A percentile compares a stretch with the other conserved stretches of the same genome.
Evolutionary conservation across 2,329 filamentous ascomycete genomes (phyloP).

Genomic region (Trichoderma aggressivum): DNA sequence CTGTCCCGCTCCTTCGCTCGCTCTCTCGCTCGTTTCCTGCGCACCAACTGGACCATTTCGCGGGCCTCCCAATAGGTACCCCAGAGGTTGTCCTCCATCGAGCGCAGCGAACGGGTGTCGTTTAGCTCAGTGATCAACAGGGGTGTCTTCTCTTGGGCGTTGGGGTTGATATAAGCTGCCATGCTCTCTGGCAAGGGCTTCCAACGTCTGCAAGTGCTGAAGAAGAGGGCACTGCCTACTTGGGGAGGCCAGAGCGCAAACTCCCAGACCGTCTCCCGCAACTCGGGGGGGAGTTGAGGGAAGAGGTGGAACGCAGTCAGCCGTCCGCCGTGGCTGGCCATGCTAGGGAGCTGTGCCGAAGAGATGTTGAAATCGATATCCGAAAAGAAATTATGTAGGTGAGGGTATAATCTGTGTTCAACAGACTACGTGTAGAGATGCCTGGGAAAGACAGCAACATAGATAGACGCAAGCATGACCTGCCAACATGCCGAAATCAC

Average conservation of each 20-base stretch:
- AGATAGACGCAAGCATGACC: neutral
- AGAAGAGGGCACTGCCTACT: neutral
- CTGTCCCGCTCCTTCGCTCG: no score
- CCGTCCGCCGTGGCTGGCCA: neutral
- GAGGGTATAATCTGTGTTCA: neutral
- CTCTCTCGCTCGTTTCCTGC: neutral
- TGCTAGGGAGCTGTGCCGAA: neutral
- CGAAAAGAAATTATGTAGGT: neutral
- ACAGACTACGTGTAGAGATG: neutral
- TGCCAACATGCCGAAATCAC: neutral
- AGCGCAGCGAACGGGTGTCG: neutral
- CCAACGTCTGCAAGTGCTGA: neutral
- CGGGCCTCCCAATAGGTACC: neutral
- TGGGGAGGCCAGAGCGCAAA: neutral
- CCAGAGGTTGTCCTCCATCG: neutral
- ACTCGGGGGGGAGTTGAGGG: neutral
- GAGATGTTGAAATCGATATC: neutral
- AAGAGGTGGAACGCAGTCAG: neutral
- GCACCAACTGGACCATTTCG: neutral
- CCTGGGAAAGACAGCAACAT: neutral
- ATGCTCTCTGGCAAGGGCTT: neutral
- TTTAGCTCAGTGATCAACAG: neutral
- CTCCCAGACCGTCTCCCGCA: neutral
- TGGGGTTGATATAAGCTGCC: neutral
- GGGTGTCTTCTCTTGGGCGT: neutral